Evolutionary conservation across 495 filamentous ascomycete genomes (phyloP).

Genomic region (Letharia columbiana): DNA sequence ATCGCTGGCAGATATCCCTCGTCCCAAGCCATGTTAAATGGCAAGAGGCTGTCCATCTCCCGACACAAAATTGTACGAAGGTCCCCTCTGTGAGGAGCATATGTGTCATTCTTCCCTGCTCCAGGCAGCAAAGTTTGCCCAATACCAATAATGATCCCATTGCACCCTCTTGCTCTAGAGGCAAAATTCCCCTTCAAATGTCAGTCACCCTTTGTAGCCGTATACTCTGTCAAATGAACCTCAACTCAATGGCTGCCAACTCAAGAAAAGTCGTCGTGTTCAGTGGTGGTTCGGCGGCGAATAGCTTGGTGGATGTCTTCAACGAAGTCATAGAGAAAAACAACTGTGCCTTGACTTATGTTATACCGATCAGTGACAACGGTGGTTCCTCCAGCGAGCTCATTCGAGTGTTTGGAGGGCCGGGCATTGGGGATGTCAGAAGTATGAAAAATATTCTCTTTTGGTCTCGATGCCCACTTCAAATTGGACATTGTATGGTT

Average conservation of each 20-base stretch:
- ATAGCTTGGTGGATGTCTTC: slow-evolving; percentile 90
- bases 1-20: neutral
- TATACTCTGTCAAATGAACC: neutral
- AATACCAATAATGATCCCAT: neutral
- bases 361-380: slow-evolving; percentile 94
- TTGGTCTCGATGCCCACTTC: neutral
- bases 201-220: neutral
- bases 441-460: slow-evolving; percentile 46
- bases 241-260: slow-evolving; percentile 7
- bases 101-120: neutral
- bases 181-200: neutral
- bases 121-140: neutral
- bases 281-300: slow-evolving; percentile 85
- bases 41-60: neutral
- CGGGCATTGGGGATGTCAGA: slow-evolving; percentile 84
- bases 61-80: neutral
- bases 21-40: neutral
- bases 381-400: slow-evolving; percentile 86
- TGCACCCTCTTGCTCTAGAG: neutral
- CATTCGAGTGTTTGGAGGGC: slow-evolving; percentile 86
- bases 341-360: slow-evolving; percentile 62
- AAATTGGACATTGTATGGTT: neutral
- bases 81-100: neutral
- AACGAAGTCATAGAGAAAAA: slow-evolving; percentile 61
- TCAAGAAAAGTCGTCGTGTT: slow-evolving; percentile 65